Evolutionary conservation across 2,329 filamentous ascomycete genomes (phyloP), one percentile per base, ranked within the genome.

Genomic region (Venturiaceae sp.): DNA sequence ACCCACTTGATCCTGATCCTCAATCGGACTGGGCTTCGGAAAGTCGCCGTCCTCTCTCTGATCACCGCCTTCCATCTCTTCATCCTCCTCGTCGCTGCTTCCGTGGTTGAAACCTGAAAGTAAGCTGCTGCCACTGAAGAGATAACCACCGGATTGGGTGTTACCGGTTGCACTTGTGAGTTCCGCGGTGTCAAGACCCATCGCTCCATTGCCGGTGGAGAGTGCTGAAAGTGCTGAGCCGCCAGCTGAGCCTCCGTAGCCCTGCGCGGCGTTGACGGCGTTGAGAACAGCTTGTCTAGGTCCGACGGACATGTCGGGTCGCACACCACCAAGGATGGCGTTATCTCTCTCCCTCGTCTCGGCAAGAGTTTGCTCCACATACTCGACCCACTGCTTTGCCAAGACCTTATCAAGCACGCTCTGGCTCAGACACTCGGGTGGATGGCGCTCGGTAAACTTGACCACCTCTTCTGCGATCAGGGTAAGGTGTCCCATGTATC

Each of bases 401-500:
- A 94, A 89, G 53, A 97, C 90, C 65, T 87, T 90, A 65, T 96
- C 89, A 63, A 96, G 79, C 2, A 99, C 90, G 13, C 82, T 80
- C 61, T 90, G 86, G 0, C 91, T 94, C 9, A 97, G 79, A 21
- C 92, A 77, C 73, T 97, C 92, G 0, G 91, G 88, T 3, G 92
- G 88, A 71, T 96, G 90, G 58, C 94, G 85, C 72, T 96, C 94
- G 36, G 91, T 96, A 69, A 99, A 97, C 73, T 97, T 99, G 69
- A 97, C 91, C 19, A 99, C 94, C 72, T 99, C 94, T 72, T 99
- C 94, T 32, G 94, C 92, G 61, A 99, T 96, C 30, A 99, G 81
- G 0, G 94, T 99, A 55, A 99, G 78, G 71, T 99, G 94, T 3
- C 94, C 94, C 92, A 99, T 99, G 75, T 97, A 99, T 41, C 94